Conservation (phyloP, 192 early-diverging fungal species). For the Podochytrium sp. region DNA sequence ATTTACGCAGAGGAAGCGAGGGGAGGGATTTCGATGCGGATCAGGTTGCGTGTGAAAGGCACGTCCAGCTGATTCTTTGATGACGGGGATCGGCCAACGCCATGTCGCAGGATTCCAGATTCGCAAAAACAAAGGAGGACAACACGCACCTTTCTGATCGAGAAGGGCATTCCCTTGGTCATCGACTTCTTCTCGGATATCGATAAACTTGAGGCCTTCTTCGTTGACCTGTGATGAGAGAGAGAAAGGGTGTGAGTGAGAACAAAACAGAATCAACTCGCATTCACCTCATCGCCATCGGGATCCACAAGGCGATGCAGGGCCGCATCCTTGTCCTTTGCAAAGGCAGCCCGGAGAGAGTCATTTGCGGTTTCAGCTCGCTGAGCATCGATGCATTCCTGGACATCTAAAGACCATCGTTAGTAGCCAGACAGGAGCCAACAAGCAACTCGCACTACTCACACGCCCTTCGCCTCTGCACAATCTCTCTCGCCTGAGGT, state of each 20-base stretch:
- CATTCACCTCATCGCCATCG: conserved; percentile 45
- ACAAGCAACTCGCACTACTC: conserved; percentile 32
- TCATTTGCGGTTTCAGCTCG: no score
- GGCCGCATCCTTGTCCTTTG: neutral
- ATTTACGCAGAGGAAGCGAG: no score
- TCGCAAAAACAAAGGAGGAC: neutral
- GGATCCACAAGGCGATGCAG: conserved; percentile 22
- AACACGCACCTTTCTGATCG: conserved; percentile 8
- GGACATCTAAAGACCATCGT: no score
- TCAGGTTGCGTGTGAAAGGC: no score
- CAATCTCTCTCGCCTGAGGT: conserved; percentile 72
- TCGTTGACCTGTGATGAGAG: conserved; percentile 64
- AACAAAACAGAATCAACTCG: neutral
- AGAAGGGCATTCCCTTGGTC: conserved; percentile 39
- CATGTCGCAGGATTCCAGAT: no score
- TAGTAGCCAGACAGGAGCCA: no score
- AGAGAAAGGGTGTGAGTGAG: conserved; percentile 6
- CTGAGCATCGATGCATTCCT: no score
- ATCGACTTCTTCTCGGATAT: conserved; percentile 71
- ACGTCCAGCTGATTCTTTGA: no score
- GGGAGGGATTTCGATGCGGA: no score
- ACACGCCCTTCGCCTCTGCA: conserved; percentile 72
- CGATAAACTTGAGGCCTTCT: conserved; percentile 76
- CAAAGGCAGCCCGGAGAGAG: no score
- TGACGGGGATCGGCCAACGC: no score